These are phyloP conservation scores for Corrigiola litoralis DNA, from an alignment of 179 eudicot species.

Conservation along the genomic window DNA sequence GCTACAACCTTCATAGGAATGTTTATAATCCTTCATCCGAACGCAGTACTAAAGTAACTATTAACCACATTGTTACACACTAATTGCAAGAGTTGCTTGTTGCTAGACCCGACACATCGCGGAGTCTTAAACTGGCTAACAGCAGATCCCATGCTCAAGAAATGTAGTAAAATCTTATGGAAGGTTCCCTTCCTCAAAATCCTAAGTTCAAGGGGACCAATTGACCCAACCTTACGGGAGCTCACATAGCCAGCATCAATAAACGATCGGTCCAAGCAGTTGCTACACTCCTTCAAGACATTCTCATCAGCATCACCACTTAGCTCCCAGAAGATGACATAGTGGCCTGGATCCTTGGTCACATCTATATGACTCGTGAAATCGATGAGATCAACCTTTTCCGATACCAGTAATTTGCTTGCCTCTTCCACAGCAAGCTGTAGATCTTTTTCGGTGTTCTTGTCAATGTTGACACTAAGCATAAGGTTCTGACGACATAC, in stretches of 20 bases:
- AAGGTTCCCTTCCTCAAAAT: conserved; percentile 71
- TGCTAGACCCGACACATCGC: conserved; percentile 53
- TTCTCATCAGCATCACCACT: conserved; percentile 56
- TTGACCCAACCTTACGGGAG: conserved; percentile 57
- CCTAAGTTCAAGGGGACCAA: conserved; percentile 74
- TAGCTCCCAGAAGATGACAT: conserved; percentile 84
- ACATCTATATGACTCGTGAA: conserved; percentile 64
- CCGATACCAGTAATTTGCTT: conserved; percentile 38
- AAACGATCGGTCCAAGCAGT: conserved; percentile 63
- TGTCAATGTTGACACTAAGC: conserved; percentile 81
- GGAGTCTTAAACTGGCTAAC: conserved; percentile 93
- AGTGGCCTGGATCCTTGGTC: conserved; percentile 63
- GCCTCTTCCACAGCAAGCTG: conserved; percentile 74
- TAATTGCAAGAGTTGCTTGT: conserved; percentile 47
- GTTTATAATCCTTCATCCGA: conserved; percentile 6
- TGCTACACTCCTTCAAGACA: conserved; percentile 56
- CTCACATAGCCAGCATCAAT: conserved; percentile 72
- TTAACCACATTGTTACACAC: conserved; percentile 42
- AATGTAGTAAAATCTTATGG: conserved; percentile 58
- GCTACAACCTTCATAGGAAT: background rate
- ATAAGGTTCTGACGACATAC: conserved; percentile 72
- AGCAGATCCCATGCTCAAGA: conserved; percentile 55
- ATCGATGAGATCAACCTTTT: conserved; percentile 64
- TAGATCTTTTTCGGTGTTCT: conserved; percentile 88
- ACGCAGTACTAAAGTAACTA: conserved; percentile 70